Conservation (phyloP, 1,284 basidiomycete species). For the Ganoderma lucidum region DNA sequence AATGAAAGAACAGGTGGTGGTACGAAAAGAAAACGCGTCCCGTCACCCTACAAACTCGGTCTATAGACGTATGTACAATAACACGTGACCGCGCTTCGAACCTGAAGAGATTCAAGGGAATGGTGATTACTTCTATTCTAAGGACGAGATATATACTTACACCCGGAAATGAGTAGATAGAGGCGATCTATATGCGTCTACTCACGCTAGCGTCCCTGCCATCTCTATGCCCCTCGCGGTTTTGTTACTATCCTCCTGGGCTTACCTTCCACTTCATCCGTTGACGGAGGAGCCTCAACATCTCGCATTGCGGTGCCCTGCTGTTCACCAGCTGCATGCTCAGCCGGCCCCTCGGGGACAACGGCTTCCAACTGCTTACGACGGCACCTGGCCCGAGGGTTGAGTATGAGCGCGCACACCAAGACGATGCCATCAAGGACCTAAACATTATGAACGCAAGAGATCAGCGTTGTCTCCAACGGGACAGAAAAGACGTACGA, state of each 20-base stretch:
- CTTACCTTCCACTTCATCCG: neutral
- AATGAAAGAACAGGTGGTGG: neutral
- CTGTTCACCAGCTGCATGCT: neutral
- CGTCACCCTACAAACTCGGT: neutral
- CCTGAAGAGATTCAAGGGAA: neutral
- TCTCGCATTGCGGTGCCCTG: neutral
- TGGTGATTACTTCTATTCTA: neutral
- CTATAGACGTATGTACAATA: neutral
- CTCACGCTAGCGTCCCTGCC: neutral
- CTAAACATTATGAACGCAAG: constrained; percentile 37
- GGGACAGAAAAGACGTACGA: constrained; percentile 49
- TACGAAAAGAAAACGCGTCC: neutral
- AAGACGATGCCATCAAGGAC: constrained; percentile 69
- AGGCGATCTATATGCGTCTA: neutral
- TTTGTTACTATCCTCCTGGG: neutral
- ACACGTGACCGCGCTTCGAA: neutral
- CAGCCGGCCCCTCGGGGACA: neutral
- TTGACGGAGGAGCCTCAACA: neutral
- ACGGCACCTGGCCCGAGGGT: constrained; percentile 50
- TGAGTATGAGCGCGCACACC: constrained; percentile 66
- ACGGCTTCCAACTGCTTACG: constrained; percentile 20
- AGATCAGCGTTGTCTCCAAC: neutral
- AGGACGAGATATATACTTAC: neutral
- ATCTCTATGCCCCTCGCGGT: neutral
- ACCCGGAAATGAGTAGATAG: neutral